phyloP scores from a whole-genome alignment of 768 basidiomycete species.

The Cystofilobasidium ferigula region DNA sequence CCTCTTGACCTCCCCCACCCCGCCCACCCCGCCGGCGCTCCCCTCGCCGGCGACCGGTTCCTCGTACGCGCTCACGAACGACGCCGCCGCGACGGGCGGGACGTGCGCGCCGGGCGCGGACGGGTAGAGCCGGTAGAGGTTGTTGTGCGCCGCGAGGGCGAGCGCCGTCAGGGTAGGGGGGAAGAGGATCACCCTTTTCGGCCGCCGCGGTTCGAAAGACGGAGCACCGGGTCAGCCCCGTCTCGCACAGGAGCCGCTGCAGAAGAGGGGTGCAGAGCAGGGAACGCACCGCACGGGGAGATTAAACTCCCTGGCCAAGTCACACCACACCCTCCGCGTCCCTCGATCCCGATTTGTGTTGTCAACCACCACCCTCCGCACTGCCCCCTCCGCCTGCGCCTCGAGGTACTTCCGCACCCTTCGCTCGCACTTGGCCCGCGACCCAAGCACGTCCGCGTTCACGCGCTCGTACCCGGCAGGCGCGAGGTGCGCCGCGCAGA shows the following conservation, averaged over 20 bases:
- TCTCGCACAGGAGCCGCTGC: not conserved
- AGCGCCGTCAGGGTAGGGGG: not conserved
- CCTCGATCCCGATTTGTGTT: constrained; percentile 74
- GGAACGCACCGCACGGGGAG: constrained; percentile 49
- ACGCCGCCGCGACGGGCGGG: constrained; percentile 33
- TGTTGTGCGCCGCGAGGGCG: constrained; percentile 69
- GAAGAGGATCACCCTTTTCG: constrained; percentile 50
- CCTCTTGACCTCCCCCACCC: constrained; percentile 67
- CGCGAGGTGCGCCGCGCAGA: constrained; percentile 60
- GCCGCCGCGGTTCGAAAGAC: not conserved
- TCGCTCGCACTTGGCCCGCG: not conserved
- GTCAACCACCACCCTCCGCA: constrained; percentile 68
- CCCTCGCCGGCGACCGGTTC: constrained; percentile 51
- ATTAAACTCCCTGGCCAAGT: constrained; percentile 50
- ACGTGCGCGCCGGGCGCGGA: constrained; percentile 31
- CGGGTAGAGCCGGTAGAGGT: constrained; percentile 64
- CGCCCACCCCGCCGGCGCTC: constrained; percentile 52
- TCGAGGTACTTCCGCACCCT: constrained; percentile 35
- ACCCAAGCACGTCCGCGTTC: constrained; percentile 72
- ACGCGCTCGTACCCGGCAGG: constrained; percentile 63
- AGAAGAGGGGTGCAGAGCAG: not conserved
- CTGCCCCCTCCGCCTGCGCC: constrained; percentile 51
- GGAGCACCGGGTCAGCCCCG: too few species aligned
- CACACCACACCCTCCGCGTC: constrained; percentile 62
- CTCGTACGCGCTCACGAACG: constrained; percentile 41